Evolutionary conservation across 306 rosid species (phyloP).

Genomic region (Vigna hirtella): DNA sequence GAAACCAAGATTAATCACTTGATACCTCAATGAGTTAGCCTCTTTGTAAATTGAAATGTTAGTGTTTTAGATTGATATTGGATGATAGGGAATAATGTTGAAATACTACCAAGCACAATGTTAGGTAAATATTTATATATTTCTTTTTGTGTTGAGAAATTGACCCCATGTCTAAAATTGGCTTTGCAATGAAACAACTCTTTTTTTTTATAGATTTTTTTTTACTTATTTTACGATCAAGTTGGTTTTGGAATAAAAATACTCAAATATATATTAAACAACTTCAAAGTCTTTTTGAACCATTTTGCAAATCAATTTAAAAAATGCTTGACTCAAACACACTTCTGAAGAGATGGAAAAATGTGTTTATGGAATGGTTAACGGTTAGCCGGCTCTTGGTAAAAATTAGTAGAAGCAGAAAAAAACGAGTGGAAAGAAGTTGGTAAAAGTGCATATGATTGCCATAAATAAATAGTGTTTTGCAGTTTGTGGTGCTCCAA

Average conservation of each 20-base stretch:
- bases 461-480: slow-evolving; percentile 5
- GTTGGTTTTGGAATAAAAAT: neutral
- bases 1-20: neutral
- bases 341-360: neutral
- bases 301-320: neutral
- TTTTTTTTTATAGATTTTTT: too few species aligned
- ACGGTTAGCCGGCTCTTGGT: neutral
- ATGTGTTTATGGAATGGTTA: slow-evolving; percentile 30
- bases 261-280: neutral
- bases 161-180: neutral
- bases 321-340: neutral
- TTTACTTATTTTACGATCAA: too few species aligned
- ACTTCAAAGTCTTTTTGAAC: neutral
- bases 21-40: neutral
- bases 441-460: slow-evolving; percentile 3
- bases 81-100: too few species aligned
- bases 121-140: neutral
- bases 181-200: too few species aligned
- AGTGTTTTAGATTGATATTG: too few species aligned
- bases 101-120: neutral
- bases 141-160: too few species aligned
- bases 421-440: slow-evolving; percentile 11
- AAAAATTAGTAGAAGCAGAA: neutral
- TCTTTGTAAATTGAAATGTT: neutral
- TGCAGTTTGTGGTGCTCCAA: slow-evolving; percentile 91